phyloP scores from a whole-genome alignment of 257 asterid genomes.

The Handroanthus guayacan region DNA sequence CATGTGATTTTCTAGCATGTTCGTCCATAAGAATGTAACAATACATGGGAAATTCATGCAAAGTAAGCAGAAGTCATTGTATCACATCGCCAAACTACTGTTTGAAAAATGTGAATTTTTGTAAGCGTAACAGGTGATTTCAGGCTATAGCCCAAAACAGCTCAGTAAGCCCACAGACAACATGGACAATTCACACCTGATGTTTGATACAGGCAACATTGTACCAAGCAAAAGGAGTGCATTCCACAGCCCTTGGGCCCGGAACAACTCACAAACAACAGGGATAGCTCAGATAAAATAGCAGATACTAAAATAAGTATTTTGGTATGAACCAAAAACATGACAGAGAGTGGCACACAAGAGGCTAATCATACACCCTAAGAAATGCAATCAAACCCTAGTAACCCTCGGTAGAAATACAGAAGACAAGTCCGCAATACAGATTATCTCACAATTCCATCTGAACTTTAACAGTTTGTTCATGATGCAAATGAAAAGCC shows the following conservation, averaged over 20 bases:
- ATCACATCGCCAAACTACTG: not conserved
- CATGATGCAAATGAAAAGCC: not conserved
- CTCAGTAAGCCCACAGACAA: no score
- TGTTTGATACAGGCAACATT: not conserved
- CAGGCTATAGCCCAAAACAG: no score
- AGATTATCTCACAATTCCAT: not conserved
- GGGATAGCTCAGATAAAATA: slow-evolving; percentile 1
- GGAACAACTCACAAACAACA: slow-evolving; percentile 16
- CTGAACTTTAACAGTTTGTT: not conserved
- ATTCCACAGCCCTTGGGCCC: not conserved
- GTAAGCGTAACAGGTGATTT: no score
- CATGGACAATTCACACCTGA: not conserved
- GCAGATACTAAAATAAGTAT: slow-evolving; percentile 19
- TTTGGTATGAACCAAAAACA: slow-evolving; percentile 18
- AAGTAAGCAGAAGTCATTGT: slow-evolving; percentile 4
- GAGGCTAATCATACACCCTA: not conserved
- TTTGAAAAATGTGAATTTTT: not conserved
- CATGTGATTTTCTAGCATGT: slow-evolving; percentile 28
- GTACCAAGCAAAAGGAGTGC: not conserved
- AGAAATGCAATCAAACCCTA: not conserved
- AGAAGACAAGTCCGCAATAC: slow-evolving; percentile 1
- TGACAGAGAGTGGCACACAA: slow-evolving; percentile 9
- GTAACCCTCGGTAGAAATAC: not conserved
- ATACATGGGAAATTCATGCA: not conserved
- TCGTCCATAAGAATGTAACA: slow-evolving; percentile 20